These are phyloP conservation scores for Lagerstroemia speciosa DNA, from an alignment of 345 rosid species.

Conservation along the genomic window DNA sequence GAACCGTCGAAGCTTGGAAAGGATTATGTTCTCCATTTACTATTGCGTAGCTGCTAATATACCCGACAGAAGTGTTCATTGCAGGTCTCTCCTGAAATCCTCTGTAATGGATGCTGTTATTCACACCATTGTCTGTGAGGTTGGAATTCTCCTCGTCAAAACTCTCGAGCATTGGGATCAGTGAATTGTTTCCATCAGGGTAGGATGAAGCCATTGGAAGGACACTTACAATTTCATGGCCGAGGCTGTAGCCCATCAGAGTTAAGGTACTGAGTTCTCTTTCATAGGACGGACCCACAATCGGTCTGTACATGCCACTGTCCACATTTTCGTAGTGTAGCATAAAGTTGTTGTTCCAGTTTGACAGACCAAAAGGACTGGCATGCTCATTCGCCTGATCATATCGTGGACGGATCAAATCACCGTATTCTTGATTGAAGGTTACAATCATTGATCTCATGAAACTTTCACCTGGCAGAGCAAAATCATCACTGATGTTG, in stretches of 20 bases:
- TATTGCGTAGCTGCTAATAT: slow-evolving; percentile 22
- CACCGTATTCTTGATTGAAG: neutral
- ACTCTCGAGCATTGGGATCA: slow-evolving; percentile 18
- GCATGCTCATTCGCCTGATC: neutral
- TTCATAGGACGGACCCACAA: neutral
- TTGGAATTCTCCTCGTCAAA: slow-evolving; percentile 19
- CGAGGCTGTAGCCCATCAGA: neutral
- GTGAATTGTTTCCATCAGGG: slow-evolving; percentile 17
- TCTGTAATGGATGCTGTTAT: slow-evolving; percentile 23
- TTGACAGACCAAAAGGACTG: neutral
- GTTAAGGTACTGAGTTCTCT: neutral
- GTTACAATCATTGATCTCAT: neutral
- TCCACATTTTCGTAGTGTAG: slow-evolving; percentile 10
- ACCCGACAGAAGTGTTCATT: slow-evolving; percentile 25
- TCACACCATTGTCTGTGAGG: slow-evolving; percentile 18
- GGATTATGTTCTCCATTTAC: slow-evolving; percentile 20
- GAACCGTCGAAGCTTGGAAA: slow-evolving; percentile 21
- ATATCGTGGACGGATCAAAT: neutral
- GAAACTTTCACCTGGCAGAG: slow-evolving; percentile 1
- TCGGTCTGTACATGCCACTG: neutral
- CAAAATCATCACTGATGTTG: neutral
- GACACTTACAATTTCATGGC: slow-evolving; percentile 14
- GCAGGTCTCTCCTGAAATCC: slow-evolving; percentile 26
- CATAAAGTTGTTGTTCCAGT: neutral
- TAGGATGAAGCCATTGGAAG: slow-evolving; percentile 18